Evolutionary conservation across 371 early-diverging fungal species (phyloP), one percentile per base, ranked within the genome.

Genomic region (Mortierella sp.): DNA sequence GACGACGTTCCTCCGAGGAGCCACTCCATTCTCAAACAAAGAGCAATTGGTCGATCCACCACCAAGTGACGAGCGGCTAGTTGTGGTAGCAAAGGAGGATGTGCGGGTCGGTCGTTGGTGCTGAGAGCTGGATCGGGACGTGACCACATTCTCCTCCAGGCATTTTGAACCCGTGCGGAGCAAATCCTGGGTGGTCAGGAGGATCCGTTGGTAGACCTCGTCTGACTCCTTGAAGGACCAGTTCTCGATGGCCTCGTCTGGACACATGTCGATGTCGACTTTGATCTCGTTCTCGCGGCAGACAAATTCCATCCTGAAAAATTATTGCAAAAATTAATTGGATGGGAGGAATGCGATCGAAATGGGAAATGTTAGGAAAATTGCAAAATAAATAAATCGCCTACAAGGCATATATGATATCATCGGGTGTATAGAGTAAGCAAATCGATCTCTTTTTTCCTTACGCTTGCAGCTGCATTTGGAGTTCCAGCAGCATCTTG

Each of bases 221-320:
- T 82, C 82, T 0, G 82, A 82, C n/a, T 82, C 82, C 37, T 82
- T 77, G 66, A 77, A 74, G 37, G 71, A 77, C 82, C 82, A 82
- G 55, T 77, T 82, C 69, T 74, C 71, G 34, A 82, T 68, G 7
- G 61, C 82, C n/a, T 82, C 82, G 2, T 77, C 78, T 2, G 82
- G 67, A 26, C 74, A 68, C 69, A 77, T 66, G 34, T 77, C 82
- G 50, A 82, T 74, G 26, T 82, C 78, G 45, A 82, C 75, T 31
- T 78, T 77, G 66, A 82, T 66, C 24, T 77, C 58, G 55, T 82
- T 77, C 63, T 82, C 82, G 39, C 78, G 82, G 39, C 82, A 82
- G 1, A 82, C 71, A 68, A 67, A 77, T 16, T 82, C 82, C 73
- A 82, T 67, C 0, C 82, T 82, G 66, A 24, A 44, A 53, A 37